Evolutionary conservation across 148 eudicot species (phyloP), one percentile per base, ranked within the genome.

Genomic region (Pharnaceum exiguum): DNA sequence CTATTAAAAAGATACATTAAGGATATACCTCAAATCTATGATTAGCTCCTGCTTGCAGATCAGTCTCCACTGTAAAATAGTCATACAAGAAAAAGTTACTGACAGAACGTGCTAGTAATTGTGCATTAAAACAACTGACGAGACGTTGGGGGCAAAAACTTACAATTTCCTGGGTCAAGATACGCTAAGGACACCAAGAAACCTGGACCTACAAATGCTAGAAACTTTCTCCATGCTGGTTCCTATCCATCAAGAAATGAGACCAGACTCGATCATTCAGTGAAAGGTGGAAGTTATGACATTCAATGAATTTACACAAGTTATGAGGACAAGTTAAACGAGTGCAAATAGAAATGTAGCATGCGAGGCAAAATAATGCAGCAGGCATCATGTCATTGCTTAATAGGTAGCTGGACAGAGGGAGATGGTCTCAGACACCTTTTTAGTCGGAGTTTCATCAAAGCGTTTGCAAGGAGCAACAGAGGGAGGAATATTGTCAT

Each of bases 11-110:
- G 1, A 9, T 0, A 44, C n/a, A n/a, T n/a, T n/a, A 5, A 15
- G 13, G 2, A 40, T 10, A 27, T 78, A 91, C 97, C 91, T 82
- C 90, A 25, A 63, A 87, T 67, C 83, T 64, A 32, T 91, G 90
- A 63, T 71, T 61, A 16, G 97, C 96, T 65, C 97, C 97, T 13
- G 97, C 97, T 74, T 91, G 96, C 73, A 91, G 62, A 65, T 87
- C 97, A 47, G 97, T 91, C 65, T 87, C 96, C 88, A 91, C 97
- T 91, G 79, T n/a, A 10, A 39, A 53, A 29, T 60, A 16, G 27
- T 25, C 36, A 59, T n/a, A 22, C 27, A 19, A 27, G 12, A n/a
- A 37, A 59, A 16, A 40, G 18, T 30, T 17, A 45, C 7, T 50
- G 27, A 44, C 30, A 5, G 5, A 9, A 12, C 32, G 27, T n/a